These are phyloP conservation scores for Aspergillus cavernicola DNA, from an alignment of 495 filamentous ascomycete species.

Conservation along the genomic window DNA sequence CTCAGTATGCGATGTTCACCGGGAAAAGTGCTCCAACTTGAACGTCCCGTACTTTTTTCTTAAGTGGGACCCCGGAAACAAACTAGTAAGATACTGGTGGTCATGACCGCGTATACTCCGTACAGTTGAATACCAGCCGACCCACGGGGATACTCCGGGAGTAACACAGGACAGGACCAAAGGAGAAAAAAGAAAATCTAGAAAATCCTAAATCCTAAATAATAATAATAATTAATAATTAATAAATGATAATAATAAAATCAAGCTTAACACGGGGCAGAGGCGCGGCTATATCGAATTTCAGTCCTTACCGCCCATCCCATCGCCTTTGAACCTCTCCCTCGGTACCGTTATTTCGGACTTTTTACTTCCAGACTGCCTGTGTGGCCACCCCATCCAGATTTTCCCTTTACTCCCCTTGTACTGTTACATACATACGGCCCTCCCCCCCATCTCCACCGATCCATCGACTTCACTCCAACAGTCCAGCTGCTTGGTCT, in stretches of 20 bases:
- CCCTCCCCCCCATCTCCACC: slow-evolving; percentile 21
- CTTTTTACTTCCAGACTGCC: slow-evolving; percentile 16
- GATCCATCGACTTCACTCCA: slow-evolving; percentile 23
- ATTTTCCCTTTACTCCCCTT: slow-evolving; percentile 21
- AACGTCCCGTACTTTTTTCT: slow-evolving; percentile 26
- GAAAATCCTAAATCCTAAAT: slow-evolving; percentile 5
- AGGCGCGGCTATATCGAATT: slow-evolving; percentile 20
- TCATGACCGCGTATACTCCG: slow-evolving; percentile 23
- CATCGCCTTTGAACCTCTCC: slow-evolving; percentile 20
- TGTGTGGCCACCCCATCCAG: slow-evolving; percentile 20
- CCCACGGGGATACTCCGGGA: slow-evolving; percentile 32
- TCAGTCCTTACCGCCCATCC: slow-evolving; percentile 25
- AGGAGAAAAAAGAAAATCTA: slow-evolving; percentile 9
- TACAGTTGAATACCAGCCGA: slow-evolving; percentile 25
- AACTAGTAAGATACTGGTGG: slow-evolving; percentile 25
- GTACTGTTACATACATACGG: slow-evolving; percentile 30
- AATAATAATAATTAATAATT: slow-evolving; percentile 10
- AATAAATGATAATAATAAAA: slow-evolving; percentile 7
- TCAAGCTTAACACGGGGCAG: slow-evolving; percentile 13
- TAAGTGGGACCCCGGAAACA: slow-evolving; percentile 26
- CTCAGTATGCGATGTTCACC: slow-evolving; percentile 5
- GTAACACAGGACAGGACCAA: slow-evolving; percentile 19
- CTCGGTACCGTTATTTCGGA: slow-evolving; percentile 23
- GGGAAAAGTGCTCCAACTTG: neutral
- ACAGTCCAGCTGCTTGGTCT: slow-evolving; percentile 11